Percentiles rank a stretch among this genome's conserved stretches.
phyloP scores from a whole-genome alignment of 768 basidiomycete genomes.

The Tulasnella calospora region DNA sequence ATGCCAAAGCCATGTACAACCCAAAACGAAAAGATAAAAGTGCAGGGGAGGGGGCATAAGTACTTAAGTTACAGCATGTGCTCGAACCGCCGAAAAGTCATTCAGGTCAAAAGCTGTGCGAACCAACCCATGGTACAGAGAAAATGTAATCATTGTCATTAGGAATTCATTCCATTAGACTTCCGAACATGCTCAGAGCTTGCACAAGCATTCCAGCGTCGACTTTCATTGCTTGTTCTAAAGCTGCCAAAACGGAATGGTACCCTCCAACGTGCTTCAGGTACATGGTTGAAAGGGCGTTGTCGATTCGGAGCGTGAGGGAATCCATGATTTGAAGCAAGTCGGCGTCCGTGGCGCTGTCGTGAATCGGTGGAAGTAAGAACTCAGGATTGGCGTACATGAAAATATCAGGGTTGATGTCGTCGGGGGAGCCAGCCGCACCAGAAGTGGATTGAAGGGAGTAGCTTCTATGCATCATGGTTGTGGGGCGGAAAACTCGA shows the following conservation, averaged over 20 bases:
- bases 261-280: slow-evolving; percentile 27
- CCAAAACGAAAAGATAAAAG: neutral
- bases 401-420: slow-evolving; percentile 35
- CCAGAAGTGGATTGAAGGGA: slow-evolving; percentile 1
- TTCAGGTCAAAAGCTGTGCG: neutral
- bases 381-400: slow-evolving; percentile 58
- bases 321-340: slow-evolving; percentile 72
- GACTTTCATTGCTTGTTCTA: slow-evolving; percentile 24
- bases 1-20: neutral
- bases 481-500: slow-evolving; percentile 51
- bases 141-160: neutral
- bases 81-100: neutral
- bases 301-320: slow-evolving; percentile 68
- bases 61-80: neutral
- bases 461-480: slow-evolving; percentile 26
- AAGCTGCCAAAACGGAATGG: slow-evolving; percentile 9
- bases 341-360: slow-evolving; percentile 67
- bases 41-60: neutral
- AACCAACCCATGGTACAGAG: neutral
- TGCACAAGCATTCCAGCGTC: slow-evolving; percentile 26
- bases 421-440: slow-evolving; percentile 8
- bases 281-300: slow-evolving; percentile 47
- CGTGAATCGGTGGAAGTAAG: slow-evolving; percentile 63
- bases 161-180: neutral
- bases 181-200: slow-evolving; percentile 24